A percentile compares a stretch with the other conserved stretches of the same genome.
Conservation (phyloP, 306 rosid genomes). For the Pyrus communis region DNA sequence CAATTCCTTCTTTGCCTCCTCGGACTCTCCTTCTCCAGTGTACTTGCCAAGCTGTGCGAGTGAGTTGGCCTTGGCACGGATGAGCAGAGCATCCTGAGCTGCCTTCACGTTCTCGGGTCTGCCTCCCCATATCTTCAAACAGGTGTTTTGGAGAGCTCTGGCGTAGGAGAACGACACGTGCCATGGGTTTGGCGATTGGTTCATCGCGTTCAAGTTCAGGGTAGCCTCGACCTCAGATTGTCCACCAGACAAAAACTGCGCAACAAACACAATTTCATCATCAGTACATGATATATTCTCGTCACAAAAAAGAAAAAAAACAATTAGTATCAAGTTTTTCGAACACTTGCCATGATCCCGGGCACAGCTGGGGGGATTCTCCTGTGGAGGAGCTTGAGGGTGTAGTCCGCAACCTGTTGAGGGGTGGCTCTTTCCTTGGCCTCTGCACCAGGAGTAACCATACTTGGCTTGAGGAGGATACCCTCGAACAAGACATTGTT, state of each 20-base stretch:
- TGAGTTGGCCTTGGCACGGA: conserved; percentile 87
- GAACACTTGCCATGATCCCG: conserved; percentile 74
- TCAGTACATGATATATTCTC: not conserved
- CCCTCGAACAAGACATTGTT: conserved; percentile 88
- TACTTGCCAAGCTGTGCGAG: conserved; percentile 95
- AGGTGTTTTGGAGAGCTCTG: conserved; percentile 92
- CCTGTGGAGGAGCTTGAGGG: conserved; percentile 75
- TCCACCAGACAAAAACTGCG: conserved; percentile 93
- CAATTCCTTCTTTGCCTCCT: conserved; percentile 72
- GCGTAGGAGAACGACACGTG: conserved; percentile 97
- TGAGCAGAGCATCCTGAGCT: conserved; percentile 68
- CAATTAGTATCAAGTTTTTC: not conserved
- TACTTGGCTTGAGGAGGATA: conserved; percentile 94
- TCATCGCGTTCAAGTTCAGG: conserved; percentile 80
- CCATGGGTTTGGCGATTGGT: conserved; percentile 80
- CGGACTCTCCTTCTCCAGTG: conserved; percentile 88
- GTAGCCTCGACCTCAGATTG: conserved; percentile 99
- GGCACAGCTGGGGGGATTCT: conserved; percentile 96
- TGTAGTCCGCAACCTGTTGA: conserved; percentile 60
- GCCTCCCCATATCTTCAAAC: conserved; percentile 94
- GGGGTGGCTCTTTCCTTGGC: conserved; percentile 75
- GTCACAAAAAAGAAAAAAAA: no score
- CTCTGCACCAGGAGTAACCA: conserved; percentile 98
- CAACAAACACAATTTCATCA: conserved; percentile 2
- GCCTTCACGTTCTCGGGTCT: conserved; percentile 73